Evolutionary conservation across 1,284 basidiomycete genomes (phyloP), one percentile per base, ranked within the genome.

Genomic region (Rhodotorula sp.): DNA sequence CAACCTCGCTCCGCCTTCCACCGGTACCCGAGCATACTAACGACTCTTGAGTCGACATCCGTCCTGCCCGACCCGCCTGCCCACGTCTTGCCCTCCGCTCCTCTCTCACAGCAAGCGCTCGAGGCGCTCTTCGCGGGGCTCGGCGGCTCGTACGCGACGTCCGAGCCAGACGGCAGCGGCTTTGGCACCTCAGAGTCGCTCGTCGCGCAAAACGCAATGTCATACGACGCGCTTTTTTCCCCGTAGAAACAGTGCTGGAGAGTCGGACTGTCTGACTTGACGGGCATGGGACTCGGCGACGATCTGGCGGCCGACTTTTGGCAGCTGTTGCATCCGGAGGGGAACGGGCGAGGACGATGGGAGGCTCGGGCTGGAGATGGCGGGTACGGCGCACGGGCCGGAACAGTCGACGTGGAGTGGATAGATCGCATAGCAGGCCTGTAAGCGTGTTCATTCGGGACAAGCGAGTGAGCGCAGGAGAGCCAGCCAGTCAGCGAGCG

Each of bases 61-160:
- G 34, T 52, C 24, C 24, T 57, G 55, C 55, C 55, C 22, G 34
- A 22, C 24, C 55, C 55, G 13, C 13, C 55, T 6, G 4, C 22
- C n/a, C 48, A 22, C 24, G 11, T 36, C 34, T 20, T 30, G 6
- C 11, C 60, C 6, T 24, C 49, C 11, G 51, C 51, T 0, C 47
- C 60, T 1, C 36, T 61, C n/a, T 61, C 60, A 39, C 51, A 53
- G 17, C 27, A 61, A 39, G 60, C 60, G 48, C 51, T 61, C 22
- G 51, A 61, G 15, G 60, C 60, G 17, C 60, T 61, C 36, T 61
- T 61, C 27, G 27, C 39, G 2, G 60, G 60, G 0, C 48, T 61
- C 22, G 60, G 59, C 9, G 59, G 59, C 51, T 49, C 34, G 11
- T 22, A 53, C 51, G n/a, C 22, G 4, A 34, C 36, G 24, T 56